phyloP scores from a whole-genome alignment of 225 moss, liverwort and hornwort genomes.

The Bryoerythrophyllum caledonicum region DNA sequence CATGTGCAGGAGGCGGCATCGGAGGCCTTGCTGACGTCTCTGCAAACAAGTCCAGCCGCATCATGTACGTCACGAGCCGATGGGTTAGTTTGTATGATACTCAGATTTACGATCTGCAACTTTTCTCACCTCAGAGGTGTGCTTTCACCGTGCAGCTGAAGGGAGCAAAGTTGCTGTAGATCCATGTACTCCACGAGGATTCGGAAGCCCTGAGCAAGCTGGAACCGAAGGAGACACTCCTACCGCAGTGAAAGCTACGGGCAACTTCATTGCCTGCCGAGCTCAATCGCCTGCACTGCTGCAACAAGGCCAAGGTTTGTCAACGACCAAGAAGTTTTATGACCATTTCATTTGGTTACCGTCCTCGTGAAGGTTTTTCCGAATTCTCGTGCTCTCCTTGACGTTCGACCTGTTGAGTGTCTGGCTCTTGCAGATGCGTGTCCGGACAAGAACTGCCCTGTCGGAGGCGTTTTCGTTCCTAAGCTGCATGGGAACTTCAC shows the following conservation, averaged over 20 bases:
- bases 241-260: slow-evolving; percentile 10
- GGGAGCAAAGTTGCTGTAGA: slow-evolving; percentile 21
- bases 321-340: background rate
- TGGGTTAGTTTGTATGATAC: background rate
- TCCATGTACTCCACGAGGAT: slow-evolving; percentile 45
- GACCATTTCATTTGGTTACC: background rate
- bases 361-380: background rate
- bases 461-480: slow-evolving; percentile 67
- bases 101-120: no score
- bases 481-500: slow-evolving; percentile 68
- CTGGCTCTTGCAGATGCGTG: slow-evolving; percentile 55
- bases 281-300: slow-evolving; percentile 42
- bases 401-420: slow-evolving; percentile 4
- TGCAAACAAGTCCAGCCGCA: no score
- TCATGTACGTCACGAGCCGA: slow-evolving; percentile 15
- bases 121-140: slow-evolving; percentile 1
- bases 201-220: slow-evolving; percentile 12
- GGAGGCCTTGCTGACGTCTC: no score
- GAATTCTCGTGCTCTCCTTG: background rate
- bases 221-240: slow-evolving; percentile 3
- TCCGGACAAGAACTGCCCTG: slow-evolving; percentile 59
- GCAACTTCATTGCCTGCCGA: slow-evolving; percentile 53
- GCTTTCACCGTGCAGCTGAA: slow-evolving; percentile 23
- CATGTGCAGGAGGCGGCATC: no score
- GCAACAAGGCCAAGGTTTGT: no score